These are phyloP conservation scores for Candolleomyces efflorescens DNA, from an alignment of 768 basidiomycete genomes.

Conservation along the genomic window DNA sequence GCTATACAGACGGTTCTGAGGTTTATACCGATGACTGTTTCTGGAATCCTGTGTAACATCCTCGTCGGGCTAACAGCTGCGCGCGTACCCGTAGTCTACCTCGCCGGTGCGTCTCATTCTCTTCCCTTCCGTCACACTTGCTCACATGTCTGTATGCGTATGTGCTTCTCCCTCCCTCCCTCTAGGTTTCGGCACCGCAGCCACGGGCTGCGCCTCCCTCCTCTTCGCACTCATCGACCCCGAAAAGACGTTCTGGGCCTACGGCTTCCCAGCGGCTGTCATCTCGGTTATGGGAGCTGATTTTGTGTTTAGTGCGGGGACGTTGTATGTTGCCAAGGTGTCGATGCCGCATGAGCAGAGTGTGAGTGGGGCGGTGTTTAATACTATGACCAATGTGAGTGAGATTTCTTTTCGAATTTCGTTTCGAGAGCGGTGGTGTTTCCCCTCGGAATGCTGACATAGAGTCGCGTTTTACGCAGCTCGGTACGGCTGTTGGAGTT, in stretches of 20 bases:
- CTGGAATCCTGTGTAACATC: conserved; percentile 60
- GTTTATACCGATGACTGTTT: conserved; percentile 67
- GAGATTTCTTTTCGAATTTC: neutral
- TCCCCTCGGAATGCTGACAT: neutral
- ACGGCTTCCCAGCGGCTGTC: conserved; percentile 64
- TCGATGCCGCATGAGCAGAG: conserved; percentile 68
- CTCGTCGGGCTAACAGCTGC: conserved; percentile 58
- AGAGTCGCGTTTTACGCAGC: no score
- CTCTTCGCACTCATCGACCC: conserved; percentile 68
- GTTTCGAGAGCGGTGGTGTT: neutral
- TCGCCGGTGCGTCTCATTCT: conserved; percentile 46
- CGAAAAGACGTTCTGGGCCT: conserved; percentile 63
- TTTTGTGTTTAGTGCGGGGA: conserved; percentile 70
- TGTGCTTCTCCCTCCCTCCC: neutral
- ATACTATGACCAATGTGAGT: conserved; percentile 70
- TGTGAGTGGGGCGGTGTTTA: conserved; percentile 71
- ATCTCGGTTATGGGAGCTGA: conserved; percentile 72
- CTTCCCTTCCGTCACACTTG: neutral
- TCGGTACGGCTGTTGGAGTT: conserved; percentile 67
- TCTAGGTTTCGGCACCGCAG: conserved; percentile 42
- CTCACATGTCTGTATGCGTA: neutral
- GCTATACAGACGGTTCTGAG: conserved; percentile 63
- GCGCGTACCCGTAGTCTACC: conserved; percentile 48
- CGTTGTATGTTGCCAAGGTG: conserved; percentile 69
- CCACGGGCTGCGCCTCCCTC: conserved; percentile 55